Base-by-base conservation (phyloP, 192 early-diverging fungal genomes). In the Chytriomyces sp. region DNA sequence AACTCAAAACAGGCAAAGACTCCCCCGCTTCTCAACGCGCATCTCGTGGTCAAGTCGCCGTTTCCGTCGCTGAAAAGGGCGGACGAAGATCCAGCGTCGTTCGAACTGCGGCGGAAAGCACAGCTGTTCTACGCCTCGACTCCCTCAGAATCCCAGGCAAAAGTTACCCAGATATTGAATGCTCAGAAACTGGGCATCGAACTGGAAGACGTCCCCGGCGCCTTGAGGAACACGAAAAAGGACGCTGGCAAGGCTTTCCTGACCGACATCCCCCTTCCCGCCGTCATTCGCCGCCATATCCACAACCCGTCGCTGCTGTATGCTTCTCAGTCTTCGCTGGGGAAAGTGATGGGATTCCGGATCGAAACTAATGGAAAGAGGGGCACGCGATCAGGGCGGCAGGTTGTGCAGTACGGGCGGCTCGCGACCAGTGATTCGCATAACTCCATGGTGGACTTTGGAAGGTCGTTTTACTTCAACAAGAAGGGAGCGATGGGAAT, bases 401-500 rank as follows among this genome's bases (percentile, higher is more conserved):
- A 77, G 66, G 32, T 80, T 5, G 71, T 80, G 34, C 67, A 69
- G n/a, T 84, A 80, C 64, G 82, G 82, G 26, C 55, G 56, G 53
- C 52, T 84, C 67, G 74, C 56, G 39, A 70, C 80, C 25, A 73
- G 69, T 12, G 71, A 81, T 39, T 60, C 67, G 10, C 58, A 61
- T 34, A 65, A 73, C 49, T 49, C 70, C 3, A 28, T 78, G 40
- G 76, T 84, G 36, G 82, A 84, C 55, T 86, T 78, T 80, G 84
- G 73, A 63, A 71, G 56, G 31, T 40, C 66, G 22, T 63, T 57
- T 19, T 86, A 59, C 62, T 72, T 76, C 22, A 74, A 77, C 49
- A 86, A 86, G 75, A 82, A 80, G 67, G 84, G 84, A 62, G 62
- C 59, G 0, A 84, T 80, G 22, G 84, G 84, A 30, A 78, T 86